These are phyloP conservation scores for Phytophthora pseudosyringae DNA, from an alignment of 352 stramenopile genomes.

Conservation along the genomic window DNA sequence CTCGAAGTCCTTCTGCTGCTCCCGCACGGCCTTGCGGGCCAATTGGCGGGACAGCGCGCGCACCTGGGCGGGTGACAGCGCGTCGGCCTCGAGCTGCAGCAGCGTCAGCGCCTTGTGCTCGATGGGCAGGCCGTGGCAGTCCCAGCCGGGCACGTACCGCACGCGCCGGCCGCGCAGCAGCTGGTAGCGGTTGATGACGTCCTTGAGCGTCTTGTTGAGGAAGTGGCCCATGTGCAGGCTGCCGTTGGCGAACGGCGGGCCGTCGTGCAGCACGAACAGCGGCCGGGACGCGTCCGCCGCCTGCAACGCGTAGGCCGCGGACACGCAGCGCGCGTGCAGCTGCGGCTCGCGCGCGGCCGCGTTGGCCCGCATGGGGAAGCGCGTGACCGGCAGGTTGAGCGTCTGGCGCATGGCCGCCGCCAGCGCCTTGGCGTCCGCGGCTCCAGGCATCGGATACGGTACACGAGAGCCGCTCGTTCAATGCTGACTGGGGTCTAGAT, in stretches of 20 bases:
- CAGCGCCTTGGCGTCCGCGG: constrained; percentile 64
- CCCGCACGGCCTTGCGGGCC: constrained; percentile 92
- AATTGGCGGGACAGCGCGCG: constrained; percentile 92
- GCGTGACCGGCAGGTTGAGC: constrained; percentile 95
- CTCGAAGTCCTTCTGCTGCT: constrained; percentile 94
- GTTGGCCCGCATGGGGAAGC: constrained; percentile 98
- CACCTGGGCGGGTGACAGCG: constrained; percentile 91
- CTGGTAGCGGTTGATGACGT: constrained; percentile 98
- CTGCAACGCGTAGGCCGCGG: constrained; percentile 64
- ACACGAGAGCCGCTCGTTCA: constrained; percentile 19
- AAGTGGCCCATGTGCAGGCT: constrained; percentile 98
- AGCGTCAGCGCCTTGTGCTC: constrained; percentile 97
- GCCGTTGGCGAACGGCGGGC: constrained; percentile 99
- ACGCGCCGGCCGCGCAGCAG: constrained; percentile 94
- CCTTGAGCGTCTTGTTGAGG: constrained; percentile 95
- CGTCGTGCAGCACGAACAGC: constrained; percentile 97
- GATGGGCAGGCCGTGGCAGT: constrained; percentile 99
- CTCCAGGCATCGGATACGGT: constrained; percentile 18
- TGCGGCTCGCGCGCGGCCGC: constrained; percentile 79
- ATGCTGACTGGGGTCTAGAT: not conserved
- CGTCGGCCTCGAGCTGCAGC: constrained; percentile 70
- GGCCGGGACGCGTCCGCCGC: constrained; percentile 26
- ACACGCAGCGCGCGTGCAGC: constrained; percentile 72
- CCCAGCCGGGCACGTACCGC: constrained; percentile 98
- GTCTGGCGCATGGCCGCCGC: constrained; percentile 87